Evolutionary conservation across 257 asterid genomes (phyloP).

Genomic region (Solanum sejunctum): DNA sequence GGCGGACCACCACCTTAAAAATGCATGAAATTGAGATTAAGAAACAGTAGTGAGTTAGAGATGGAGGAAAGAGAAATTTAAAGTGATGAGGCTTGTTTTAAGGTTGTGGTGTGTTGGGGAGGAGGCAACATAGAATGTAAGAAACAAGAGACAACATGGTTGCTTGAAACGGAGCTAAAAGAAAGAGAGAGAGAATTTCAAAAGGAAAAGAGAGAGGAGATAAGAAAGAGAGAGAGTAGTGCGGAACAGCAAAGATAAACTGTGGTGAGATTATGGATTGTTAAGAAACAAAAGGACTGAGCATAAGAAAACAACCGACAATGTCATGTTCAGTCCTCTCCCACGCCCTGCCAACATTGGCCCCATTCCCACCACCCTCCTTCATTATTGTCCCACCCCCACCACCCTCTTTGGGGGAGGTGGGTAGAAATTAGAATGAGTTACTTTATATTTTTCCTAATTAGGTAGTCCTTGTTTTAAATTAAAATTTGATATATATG

Average conservation of each 20-base stretch:
- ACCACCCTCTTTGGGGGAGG: background rate
- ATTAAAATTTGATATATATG: background rate
- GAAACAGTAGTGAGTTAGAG: background rate
- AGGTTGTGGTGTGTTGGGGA: constrained; percentile 29
- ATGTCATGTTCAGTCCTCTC: constrained; percentile 97
- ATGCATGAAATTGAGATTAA: background rate
- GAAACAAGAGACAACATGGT: constrained; percentile 98
- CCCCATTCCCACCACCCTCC: constrained; percentile 46
- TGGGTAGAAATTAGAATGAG: background rate
- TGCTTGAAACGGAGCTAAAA: constrained; percentile 76
- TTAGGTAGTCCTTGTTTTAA: background rate
- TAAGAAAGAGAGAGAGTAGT: background rate
- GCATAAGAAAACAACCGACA: constrained; percentile 72
- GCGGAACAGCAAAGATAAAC: background rate
- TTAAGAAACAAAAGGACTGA: constrained; percentile 15
- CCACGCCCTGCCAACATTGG: constrained; percentile 94
- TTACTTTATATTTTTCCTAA: background rate
- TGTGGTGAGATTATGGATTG: constrained; percentile 10
- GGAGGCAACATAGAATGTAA: constrained; percentile 59
- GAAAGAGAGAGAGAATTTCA: background rate
- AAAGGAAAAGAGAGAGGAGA: background rate
- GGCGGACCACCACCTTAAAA: background rate
- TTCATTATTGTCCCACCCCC: constrained; percentile 44
- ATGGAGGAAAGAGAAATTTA: background rate
- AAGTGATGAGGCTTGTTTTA: background rate